Evolutionary conservation across 2,329 filamentous ascomycete genomes (phyloP).

Genomic region (Coleophoma crateriformis): DNA sequence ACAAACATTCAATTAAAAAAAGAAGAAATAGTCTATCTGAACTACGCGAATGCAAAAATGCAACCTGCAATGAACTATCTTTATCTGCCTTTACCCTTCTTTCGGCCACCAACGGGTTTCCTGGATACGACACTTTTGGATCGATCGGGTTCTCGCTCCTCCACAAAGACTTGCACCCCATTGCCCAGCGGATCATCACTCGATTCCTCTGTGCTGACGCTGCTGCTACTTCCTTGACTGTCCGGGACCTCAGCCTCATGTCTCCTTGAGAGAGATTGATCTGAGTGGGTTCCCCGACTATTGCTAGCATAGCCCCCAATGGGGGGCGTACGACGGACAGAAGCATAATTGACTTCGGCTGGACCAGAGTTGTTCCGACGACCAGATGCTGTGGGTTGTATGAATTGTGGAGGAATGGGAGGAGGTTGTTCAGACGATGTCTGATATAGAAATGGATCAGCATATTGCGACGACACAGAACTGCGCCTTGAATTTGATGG

Average conservation of each 20-base stretch:
- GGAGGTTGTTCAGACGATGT: conserved; percentile 19
- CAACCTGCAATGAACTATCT: not conserved
- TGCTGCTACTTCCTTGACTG: conserved; percentile 6
- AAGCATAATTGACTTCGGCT: conserved; percentile 28
- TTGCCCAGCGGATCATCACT: conserved; percentile 22
- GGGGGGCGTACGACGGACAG: conserved; percentile 18
- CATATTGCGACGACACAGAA: conserved; percentile 23
- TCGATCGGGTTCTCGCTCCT: conserved; percentile 10
- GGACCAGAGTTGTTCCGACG: conserved; percentile 25
- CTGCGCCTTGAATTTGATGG: conserved; percentile 29
- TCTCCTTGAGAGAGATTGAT: conserved; percentile 12
- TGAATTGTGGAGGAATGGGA: conserved; percentile 24
- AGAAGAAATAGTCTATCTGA: conserved; percentile 4
- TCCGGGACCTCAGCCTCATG: conserved; percentile 12
- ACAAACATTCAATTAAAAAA: conserved; percentile 9
- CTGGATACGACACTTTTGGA: conserved; percentile 4
- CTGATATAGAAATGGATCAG: conserved; percentile 32
- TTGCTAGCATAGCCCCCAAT: conserved; percentile 10
- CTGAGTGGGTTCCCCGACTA: conserved; percentile 12
- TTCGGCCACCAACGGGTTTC: conserved; percentile 17
- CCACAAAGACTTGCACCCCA: conserved; percentile 21
- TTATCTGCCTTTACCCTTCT: conserved; percentile 15
- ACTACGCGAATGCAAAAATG: not conserved
- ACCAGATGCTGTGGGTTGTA: conserved; percentile 24
- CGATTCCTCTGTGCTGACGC: conserved; percentile 9